These are phyloP conservation scores for Erythrobasidium hasegawianum DNA, from an alignment of 1,284 basidiomycete genomes.

Conservation along the genomic window DNA sequence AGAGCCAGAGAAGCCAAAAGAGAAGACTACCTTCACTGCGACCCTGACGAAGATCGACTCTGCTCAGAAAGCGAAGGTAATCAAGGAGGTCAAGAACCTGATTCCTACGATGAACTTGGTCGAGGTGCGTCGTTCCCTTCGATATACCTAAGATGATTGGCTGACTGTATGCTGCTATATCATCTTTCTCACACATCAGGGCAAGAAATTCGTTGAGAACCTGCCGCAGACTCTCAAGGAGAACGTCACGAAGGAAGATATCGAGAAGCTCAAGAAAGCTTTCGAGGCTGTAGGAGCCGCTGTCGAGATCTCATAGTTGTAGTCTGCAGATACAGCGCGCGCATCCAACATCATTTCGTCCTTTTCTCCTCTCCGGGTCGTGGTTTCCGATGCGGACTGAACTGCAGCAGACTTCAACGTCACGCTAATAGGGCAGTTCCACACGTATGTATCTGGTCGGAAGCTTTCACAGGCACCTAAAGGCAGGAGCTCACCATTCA, in stretches of 20 bases:
- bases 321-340: background rate
- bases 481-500: too few species aligned
- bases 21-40: slow-evolving; percentile 96
- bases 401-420: too few species aligned
- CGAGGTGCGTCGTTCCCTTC: slow-evolving; percentile 81
- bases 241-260: slow-evolving; percentile 93
- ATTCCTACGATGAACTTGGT: slow-evolving; percentile 92
- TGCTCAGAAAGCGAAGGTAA: slow-evolving; percentile 90
- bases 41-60: slow-evolving; percentile 90
- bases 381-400: too few species aligned
- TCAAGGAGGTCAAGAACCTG: slow-evolving; percentile 93
- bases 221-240: slow-evolving; percentile 93
- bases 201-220: slow-evolving; percentile 99
- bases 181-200: too few species aligned
- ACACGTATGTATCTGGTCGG: too few species aligned
- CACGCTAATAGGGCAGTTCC: too few species aligned
- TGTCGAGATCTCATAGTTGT: slow-evolving; percentile 55
- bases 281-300: slow-evolving; percentile 87
- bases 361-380: background rate
- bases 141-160: background rate
- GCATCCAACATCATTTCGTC: background rate
- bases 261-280: slow-evolving; percentile 88
- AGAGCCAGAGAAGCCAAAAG: slow-evolving; percentile 86
- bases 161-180: background rate
- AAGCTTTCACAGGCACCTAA: too few species aligned